Conservation (phyloP, 257 asterid genomes). For the Marsdenia floribunda region DNA sequence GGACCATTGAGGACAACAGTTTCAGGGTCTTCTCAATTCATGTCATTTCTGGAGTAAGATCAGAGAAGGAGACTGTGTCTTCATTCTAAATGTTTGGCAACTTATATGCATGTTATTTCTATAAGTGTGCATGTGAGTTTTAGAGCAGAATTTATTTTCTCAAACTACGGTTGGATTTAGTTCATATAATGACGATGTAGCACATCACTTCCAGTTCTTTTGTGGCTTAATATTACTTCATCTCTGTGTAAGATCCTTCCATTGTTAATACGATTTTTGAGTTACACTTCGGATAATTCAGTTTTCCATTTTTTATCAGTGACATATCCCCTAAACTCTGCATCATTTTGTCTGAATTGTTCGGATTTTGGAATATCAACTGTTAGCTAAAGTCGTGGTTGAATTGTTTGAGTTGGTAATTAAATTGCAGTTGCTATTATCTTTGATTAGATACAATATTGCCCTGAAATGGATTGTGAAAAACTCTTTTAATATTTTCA, state of each 20-base stretch:
- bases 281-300: background rate
- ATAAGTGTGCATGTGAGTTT: background rate
- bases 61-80: background rate
- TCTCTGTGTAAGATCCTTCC: background rate
- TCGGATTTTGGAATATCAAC: background rate
- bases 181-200: background rate
- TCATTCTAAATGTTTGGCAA: background rate
- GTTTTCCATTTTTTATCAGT: background rate
- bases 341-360: no score
- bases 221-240: background rate
- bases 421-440: background rate
- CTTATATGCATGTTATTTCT: background rate
- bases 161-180: background rate
- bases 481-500: slow-evolving; percentile 17
- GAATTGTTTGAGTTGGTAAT: background rate
- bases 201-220: background rate
- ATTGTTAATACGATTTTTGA: background rate
- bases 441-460: background rate
- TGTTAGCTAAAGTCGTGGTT: background rate
- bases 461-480: background rate
- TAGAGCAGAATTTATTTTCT: background rate
- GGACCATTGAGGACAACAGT: background rate
- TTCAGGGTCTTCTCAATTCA: background rate
- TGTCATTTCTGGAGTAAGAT: background rate
- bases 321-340: background rate